Evolutionary conservation across 73 alveolate species (phyloP), one percentile per base, ranked within the genome.

Genomic region (Diophrys appendiculata): DNA sequence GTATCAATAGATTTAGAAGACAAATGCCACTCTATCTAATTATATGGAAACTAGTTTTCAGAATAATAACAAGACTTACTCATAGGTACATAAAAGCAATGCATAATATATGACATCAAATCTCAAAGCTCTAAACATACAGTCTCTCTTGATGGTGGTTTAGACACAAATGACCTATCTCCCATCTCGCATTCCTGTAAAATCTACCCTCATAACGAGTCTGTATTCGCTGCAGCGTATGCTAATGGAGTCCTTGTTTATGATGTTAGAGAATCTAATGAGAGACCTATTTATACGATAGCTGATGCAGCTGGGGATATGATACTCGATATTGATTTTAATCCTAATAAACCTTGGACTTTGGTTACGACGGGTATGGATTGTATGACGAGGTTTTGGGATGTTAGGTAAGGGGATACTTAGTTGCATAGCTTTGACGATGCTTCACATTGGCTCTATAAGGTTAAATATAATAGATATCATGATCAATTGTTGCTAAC

Each of bases 271-370:
- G 70, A 56, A 73, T 76, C 32, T 77, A 77, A 69, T 2, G 34
- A 25, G 35, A 79, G 33, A 29, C 74, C 80, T 26, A 60, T 80
- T n/a, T 60, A 70, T 32, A 26, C 3, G 25, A 68, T 80, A 29
- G 64, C 27, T 2, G 73, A 33, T 53, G 97, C 93, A 0, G 94
- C 87, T 77, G 77, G 72, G 43, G 90, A 79, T 31, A 88, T 79
- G 22, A 79, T 90, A 5, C 72, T 74, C 60, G 97, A 91, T 65
- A 68, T 91, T 60, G 97, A 91, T 73, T 91, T 87, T 75, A 91
- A 91, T 54, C 97, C 97, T 65, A 91, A 87, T 28, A 88, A 87
- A 54, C 94, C 92, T 14, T 80, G 88, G 71, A 88, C 92, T 29
- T 73, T 89, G 35, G 88, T 88, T 27, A 91, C 94, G 52, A 83